These are phyloP conservation scores for Yamadazyma laniorum DNA, from an alignment of 805 yeast genomes.

Conservation along the genomic window DNA sequence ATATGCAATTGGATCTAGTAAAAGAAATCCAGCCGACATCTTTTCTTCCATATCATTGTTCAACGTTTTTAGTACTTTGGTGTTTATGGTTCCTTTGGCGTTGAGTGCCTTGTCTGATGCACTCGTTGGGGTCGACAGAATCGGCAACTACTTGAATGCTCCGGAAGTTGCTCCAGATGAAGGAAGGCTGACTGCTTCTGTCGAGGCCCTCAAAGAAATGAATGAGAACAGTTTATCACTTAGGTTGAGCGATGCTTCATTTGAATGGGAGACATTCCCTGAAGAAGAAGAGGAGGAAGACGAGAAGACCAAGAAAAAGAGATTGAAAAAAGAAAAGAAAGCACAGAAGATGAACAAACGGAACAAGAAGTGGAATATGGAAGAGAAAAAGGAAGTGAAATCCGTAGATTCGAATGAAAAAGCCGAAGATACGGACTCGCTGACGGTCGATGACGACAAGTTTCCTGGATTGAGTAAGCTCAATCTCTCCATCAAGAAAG, in stretches of 20 bases:
- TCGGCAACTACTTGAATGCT: conserved; percentile 51
- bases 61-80: conserved; percentile 57
- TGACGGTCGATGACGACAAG: conserved; percentile 8
- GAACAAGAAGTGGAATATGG: background rate
- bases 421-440: conserved; percentile 2
- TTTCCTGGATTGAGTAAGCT: conserved; percentile 30
- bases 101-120: conserved; percentile 70
- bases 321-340: conserved; percentile 5
- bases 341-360: conserved; percentile 4
- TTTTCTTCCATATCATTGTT: conserved; percentile 72
- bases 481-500: conserved; percentile 24
- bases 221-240: conserved; percentile 22
- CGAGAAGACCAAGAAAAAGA: conserved; percentile 6
- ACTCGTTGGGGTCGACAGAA: conserved; percentile 56
- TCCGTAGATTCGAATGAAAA: conserved; percentile 3
- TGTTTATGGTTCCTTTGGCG: conserved; percentile 69
- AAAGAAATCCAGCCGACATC: conserved; percentile 56
- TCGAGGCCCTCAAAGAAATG: conserved; percentile 22
- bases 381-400: conserved; percentile 1
- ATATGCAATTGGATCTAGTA: conserved; percentile 28
- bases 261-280: conserved; percentile 30
- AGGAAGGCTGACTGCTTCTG: conserved; percentile 23
- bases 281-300: conserved; percentile 17
- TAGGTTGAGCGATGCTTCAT: conserved; percentile 21
- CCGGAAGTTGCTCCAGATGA: conserved; percentile 39